phyloP scores from a whole-genome alignment of 2,329 filamentous ascomycete genomes.

The Trichoderma koningiopsis region DNA sequence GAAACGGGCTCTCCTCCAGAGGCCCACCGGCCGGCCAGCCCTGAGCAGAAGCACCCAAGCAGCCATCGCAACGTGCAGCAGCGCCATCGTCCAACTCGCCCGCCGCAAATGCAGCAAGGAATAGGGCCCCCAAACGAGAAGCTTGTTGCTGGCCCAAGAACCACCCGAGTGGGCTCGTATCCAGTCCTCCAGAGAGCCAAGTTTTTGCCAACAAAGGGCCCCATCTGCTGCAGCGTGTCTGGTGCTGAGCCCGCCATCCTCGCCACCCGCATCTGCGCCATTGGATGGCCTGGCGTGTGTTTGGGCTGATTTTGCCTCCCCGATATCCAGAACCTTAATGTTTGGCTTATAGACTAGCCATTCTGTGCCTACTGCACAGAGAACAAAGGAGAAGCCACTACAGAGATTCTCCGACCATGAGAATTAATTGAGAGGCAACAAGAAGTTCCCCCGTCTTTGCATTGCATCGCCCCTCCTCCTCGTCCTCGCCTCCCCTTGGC shows the following conservation, averaged over 20 bases:
- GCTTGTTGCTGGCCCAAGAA: background rate
- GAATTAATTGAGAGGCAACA: background rate
- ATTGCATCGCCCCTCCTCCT: background rate
- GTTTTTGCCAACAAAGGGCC: slow-evolving; percentile 17
- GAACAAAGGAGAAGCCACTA: background rate
- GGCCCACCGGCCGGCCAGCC: slow-evolving; percentile 18
- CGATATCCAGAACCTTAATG: slow-evolving; percentile 12
- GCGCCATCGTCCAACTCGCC: slow-evolving; percentile 27
- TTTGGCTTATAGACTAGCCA: slow-evolving; percentile 1
- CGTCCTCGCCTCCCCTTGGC: slow-evolving; percentile 1
- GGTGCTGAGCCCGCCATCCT: slow-evolving; percentile 3
- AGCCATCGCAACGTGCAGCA: slow-evolving; percentile 27
- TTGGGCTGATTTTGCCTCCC: slow-evolving; percentile 17
- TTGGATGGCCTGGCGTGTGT: background rate
- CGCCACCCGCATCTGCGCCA: slow-evolving; percentile 19
- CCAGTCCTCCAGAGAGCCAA: slow-evolving; percentile 15
- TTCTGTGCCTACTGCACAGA: background rate
- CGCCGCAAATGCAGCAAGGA: slow-evolving; percentile 3
- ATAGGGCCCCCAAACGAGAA: background rate
- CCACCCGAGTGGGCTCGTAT: slow-evolving; percentile 13
- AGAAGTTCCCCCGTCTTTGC: background rate
- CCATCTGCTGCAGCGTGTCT: background rate
- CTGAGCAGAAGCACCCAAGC: slow-evolving; percentile 11
- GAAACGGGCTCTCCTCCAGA: slow-evolving; percentile 1
- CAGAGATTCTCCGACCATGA: background rate